Percentiles rank a stretch among this genome's conserved stretches.
Conservation (phyloP, 371 early-diverging fungal species). For the Syncephalastrum racemosum region DNA sequence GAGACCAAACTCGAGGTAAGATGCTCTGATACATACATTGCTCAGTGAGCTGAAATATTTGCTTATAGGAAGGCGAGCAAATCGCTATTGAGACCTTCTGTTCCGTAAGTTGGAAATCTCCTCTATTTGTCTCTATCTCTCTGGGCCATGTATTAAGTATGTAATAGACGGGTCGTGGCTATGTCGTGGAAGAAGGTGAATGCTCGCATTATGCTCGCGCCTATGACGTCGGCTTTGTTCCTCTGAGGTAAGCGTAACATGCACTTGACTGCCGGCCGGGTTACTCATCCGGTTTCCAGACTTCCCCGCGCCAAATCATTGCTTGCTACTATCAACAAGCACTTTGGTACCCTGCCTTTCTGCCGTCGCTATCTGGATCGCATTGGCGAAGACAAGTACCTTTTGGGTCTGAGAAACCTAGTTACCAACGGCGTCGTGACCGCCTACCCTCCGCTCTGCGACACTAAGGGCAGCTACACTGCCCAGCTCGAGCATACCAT, state of each 20-base stretch:
- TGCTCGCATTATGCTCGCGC: conserved; percentile 94
- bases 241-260: conserved; percentile 55
- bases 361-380: conserved; percentile 97
- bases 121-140: background rate
- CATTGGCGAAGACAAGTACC: conserved; percentile 84
- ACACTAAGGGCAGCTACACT: conserved; percentile 90
- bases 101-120: conserved; percentile 41
- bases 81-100: conserved; percentile 99
- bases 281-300: conserved; percentile 25
- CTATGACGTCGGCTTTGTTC: conserved; percentile 62
- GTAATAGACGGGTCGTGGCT: conserved; percentile 90
- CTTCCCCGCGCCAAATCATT: conserved; percentile 86
- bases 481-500: conserved; percentile 99
- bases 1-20: conserved; percentile 89
- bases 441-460: conserved; percentile 95
- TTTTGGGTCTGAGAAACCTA: conserved; percentile 84
- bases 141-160: background rate
- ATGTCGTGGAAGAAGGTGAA: conserved; percentile 91
- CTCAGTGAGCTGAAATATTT: background rate
- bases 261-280: too few relatives aligned
- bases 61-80: conserved; percentile 84
- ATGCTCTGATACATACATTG: background rate
- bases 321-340: conserved; percentile 84
- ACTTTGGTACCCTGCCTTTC: conserved; percentile 98
- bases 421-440: conserved; percentile 87